Percentiles rank a stretch among this genome's conserved stretches.
These are phyloP conservation scores for Trichoderma pleuroti DNA, from an alignment of 2,329 filamentous ascomycete genomes.

Conservation along the genomic window DNA sequence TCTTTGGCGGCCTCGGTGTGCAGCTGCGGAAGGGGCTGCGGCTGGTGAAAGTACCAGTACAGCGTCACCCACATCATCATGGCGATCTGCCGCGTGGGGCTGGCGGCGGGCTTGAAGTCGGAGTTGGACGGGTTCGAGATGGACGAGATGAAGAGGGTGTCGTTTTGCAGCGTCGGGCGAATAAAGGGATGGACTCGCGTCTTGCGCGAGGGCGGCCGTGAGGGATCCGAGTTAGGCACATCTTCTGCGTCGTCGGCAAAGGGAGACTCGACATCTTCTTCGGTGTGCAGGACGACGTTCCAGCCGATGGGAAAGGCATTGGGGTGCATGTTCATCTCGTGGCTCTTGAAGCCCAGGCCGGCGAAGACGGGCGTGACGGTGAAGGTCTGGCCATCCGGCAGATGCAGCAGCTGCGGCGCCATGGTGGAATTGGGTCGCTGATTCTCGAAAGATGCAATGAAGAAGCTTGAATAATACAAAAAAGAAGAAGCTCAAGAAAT, in stretches of 20 bases:
- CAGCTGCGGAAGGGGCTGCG: slow-evolving; percentile 63
- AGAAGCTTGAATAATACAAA: background rate
- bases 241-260: slow-evolving; percentile 28
- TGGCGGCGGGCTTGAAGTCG: slow-evolving; percentile 76
- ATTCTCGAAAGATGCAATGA: background rate
- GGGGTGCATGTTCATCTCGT: slow-evolving; percentile 66
- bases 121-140: slow-evolving; percentile 77
- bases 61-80: slow-evolving; percentile 96
- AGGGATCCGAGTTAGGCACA: background rate
- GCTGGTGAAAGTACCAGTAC: slow-evolving; percentile 97
- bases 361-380: slow-evolving; percentile 83
- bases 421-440: slow-evolving; percentile 25
- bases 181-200: slow-evolving; percentile 48
- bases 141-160: slow-evolving; percentile 86
- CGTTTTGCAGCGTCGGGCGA: slow-evolving; percentile 70
- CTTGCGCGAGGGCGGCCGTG: slow-evolving; percentile 1
- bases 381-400: slow-evolving; percentile 85
- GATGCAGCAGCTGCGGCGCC: slow-evolving; percentile 53
- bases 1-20: slow-evolving; percentile 58
- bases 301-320: slow-evolving; percentile 80
- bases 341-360: slow-evolving; percentile 84
- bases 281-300: slow-evolving; percentile 81
- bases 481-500: background rate
- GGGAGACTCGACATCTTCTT: slow-evolving; percentile 36
- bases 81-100: slow-evolving; percentile 83